phyloP scores from a whole-genome alignment of 176 grass and related monocot genomes.

The Oryza nivara region DNA sequence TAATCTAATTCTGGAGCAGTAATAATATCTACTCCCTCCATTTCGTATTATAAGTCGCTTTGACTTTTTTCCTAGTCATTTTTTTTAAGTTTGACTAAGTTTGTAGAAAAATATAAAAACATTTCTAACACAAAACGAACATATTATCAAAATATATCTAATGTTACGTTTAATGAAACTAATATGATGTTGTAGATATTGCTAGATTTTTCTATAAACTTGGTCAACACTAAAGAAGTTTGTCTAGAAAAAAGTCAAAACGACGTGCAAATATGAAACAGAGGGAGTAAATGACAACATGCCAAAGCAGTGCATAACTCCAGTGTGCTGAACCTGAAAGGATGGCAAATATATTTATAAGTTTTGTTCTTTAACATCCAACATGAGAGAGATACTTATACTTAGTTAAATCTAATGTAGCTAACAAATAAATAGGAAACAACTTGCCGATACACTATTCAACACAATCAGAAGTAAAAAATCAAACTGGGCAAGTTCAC shows the following conservation, averaged over 20 bases:
- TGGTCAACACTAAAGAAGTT: too few relatives aligned
- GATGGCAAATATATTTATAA: neutral
- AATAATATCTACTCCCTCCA: neutral
- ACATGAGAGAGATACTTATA: neutral
- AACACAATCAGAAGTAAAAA: constrained; percentile 11
- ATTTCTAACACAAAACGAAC: too few relatives aligned
- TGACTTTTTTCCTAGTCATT: too few relatives aligned
- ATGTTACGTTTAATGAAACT: too few relatives aligned
- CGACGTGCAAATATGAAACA: too few relatives aligned
- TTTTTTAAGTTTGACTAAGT: too few relatives aligned
- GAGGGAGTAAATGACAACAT: neutral
- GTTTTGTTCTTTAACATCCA: constrained; percentile 6
- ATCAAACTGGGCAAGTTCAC: neutral
- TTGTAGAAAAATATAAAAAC: too few relatives aligned
- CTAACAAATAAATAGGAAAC: constrained; percentile 10
- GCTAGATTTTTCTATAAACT: too few relatives aligned
- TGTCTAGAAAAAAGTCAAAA: too few relatives aligned
- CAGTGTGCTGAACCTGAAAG: neutral
- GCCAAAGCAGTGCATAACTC: neutral
- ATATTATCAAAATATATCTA: too few relatives aligned
- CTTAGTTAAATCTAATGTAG: neutral
- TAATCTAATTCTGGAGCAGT: neutral
- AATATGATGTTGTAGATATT: too few relatives aligned
- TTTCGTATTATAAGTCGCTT: too few relatives aligned
- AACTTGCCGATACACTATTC: neutral